Base-by-base conservation (phyloP, 371 early-diverging fungal genomes). In the Rhizopus sp. region DNA sequence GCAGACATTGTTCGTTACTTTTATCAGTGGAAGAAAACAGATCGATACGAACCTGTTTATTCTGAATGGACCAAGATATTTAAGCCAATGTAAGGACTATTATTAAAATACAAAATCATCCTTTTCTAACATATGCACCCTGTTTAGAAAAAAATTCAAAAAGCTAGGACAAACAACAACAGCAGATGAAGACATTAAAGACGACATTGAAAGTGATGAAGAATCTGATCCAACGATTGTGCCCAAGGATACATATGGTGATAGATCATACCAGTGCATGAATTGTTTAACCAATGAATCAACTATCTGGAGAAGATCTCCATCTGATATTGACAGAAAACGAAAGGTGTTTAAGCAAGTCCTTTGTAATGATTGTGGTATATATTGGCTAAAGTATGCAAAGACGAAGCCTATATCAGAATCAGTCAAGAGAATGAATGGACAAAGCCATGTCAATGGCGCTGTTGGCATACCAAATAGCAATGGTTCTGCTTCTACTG, bases 361-460 rank as follows among this genome's bases (percentile, higher is more conserved):
- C 0, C 69, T 89, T n/a, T 93, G 93, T 59, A 68, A 80, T 47
- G 83, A 85, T 15, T 93, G 93, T 59, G 86, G 86, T 33, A 71
- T 76, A 13, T 82, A 84, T 65, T 92, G 90, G 92, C 66, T 87
- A 12, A 89, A 88, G 35, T 93, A 93, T 62, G 88, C 82, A 8
- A 61, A 68, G 3, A 81, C 81, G 62, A 85, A 77, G 17, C 63
- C 73, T 7, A 64, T 59, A 38, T 45, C 55, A 65, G 46, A 64
- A 48, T 61, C 78, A 52, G 66, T 70, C 10, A 17, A 29, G 12
- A 46, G 30, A 46, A 29, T 7, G 12, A 46, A 46, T 46, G 69
- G 64, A 7, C 54, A 70, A 13, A 66, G 67, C 7, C 55, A 60
- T 34, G 76, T 78, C 1, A 59, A 55, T 7, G 71, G 78, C 29